Evolutionary conservation across 371 early-diverging fungal genomes (phyloP), one percentile per base, ranked within the genome.

Genomic region (Mitosporidium daphniae): DNA sequence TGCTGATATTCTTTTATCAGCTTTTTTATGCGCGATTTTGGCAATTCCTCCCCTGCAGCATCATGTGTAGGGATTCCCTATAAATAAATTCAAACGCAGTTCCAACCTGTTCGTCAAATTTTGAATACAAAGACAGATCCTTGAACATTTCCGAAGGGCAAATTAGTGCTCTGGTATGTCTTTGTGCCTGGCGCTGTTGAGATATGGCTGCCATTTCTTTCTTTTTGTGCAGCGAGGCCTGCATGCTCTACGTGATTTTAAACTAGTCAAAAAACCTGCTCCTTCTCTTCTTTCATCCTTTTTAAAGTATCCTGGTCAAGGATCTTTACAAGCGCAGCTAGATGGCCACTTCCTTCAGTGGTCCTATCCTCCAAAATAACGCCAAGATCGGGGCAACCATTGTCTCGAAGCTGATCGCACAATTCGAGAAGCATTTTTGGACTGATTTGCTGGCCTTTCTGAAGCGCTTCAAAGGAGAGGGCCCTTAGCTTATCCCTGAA

Each of bases 301-400:
- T 36, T 53, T 28, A 58, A 27, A 33, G 57, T 57, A 31, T 64
- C 69, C 5, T 55, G 54, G 29, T 68, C 61, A 5, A 68, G 61
- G 22, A 82, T 41, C 42, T 80, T 86, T 35, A 80, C 66, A 31
- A 80, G 47, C 0, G 84, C 77, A n/a, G 24, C 9, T 3, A 13
- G 6, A 1, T 8, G 13, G 25, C 10, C 8, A 11, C 48, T 32
- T 74, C 78, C n/a, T n/a, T n/a, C n/a, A n/a, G n/a, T n/a, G n/a
- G n/a, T n/a, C 32, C 68, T 65, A 39, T 86, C 89, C 34, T 80
- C 89, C 28, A 86, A 45, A 1, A 59, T 46, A 3, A 86, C 70
- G 18, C 78, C 74, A 12, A 78, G 49, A 7, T 65, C 60, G 4
- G 64, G 59, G 26, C 78, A 44, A 19, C 68, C 67, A 6, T 54